These are phyloP conservation scores for Arachis monticola DNA, from an alignment of 331 rosid species.

Conservation along the genomic window DNA sequence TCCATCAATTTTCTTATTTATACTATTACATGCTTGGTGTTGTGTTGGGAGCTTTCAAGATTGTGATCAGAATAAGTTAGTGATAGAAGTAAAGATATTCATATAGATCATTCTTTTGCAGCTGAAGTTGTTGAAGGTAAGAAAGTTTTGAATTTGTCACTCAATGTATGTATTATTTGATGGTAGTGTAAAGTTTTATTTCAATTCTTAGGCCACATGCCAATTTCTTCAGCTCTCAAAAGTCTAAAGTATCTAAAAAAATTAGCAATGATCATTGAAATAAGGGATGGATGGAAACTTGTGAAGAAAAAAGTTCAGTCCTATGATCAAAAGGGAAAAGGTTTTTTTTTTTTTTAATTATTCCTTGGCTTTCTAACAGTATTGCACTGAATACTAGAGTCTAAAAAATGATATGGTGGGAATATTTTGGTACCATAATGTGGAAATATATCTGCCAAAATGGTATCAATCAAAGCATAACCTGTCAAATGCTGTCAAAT, in stretches of 20 bases:
- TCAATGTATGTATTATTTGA: constrained; percentile 1
- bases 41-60: constrained; percentile 44
- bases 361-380: constrained; percentile 33
- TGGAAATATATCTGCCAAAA: constrained; percentile 29
- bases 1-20: constrained; percentile 50
- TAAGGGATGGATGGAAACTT: neutral
- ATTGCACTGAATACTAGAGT: constrained; percentile 24
- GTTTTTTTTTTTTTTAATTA: constrained; percentile 28
- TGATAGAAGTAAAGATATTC: constrained; percentile 38
- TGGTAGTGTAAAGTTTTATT: constrained; percentile 5
- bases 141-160: constrained; percentile 16
- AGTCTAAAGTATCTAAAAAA: neutral
- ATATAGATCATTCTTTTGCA: constrained; percentile 31
- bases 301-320: constrained; percentile 4
- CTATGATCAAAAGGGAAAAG: constrained; percentile 22
- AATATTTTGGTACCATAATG: constrained; percentile 35
- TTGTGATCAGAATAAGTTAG: constrained; percentile 29
- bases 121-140: constrained; percentile 46
- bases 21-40: constrained; percentile 37
- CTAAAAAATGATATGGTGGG: constrained; percentile 38
- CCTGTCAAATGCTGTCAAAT: constrained; percentile 43
- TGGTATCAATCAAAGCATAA: constrained; percentile 39
- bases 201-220: constrained; percentile 2
- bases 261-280: constrained; percentile 25
- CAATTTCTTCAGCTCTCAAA: neutral